Evolutionary conservation across 2,329 filamentous ascomycete species (phyloP).

Genomic region (Colletotrichum sp.): DNA sequence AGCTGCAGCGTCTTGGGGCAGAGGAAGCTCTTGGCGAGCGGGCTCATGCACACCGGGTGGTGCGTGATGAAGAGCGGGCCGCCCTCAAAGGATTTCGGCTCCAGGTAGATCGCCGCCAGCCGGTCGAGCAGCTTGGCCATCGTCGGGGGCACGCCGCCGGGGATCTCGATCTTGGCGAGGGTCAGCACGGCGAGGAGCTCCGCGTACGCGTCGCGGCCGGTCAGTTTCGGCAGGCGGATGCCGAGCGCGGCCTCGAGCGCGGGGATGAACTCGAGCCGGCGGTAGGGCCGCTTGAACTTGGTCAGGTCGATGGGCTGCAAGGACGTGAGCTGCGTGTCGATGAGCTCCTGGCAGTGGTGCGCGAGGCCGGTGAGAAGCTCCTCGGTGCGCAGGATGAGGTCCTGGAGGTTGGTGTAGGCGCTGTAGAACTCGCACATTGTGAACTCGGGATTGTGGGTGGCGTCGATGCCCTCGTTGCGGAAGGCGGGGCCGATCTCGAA

Average conservation of each 20-base stretch:
- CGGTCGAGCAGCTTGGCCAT: slow-evolving; percentile 78
- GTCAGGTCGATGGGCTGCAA: slow-evolving; percentile 54
- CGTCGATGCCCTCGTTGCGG: slow-evolving; percentile 90
- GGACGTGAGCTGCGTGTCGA: slow-evolving; percentile 46
- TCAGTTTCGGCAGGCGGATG: slow-evolving; percentile 69
- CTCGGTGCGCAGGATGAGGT: slow-evolving; percentile 80
- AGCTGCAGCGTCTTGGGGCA: slow-evolving; percentile 72
- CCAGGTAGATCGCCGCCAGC: slow-evolving; percentile 77
- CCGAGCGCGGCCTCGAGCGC: slow-evolving; percentile 74
- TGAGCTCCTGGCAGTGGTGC: slow-evolving; percentile 51
- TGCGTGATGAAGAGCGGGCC: slow-evolving; percentile 83
- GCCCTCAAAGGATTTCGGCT: slow-evolving; percentile 69
- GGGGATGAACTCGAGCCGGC: slow-evolving; percentile 80
- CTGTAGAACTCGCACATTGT: slow-evolving; percentile 98
- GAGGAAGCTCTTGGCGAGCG: slow-evolving; percentile 84
- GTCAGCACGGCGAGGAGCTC: slow-evolving; percentile 58
- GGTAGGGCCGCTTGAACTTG: slow-evolving; percentile 61
- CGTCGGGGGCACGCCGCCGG: slow-evolving; percentile 63
- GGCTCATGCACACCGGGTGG: slow-evolving; percentile 89
- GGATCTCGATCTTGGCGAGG: slow-evolving; percentile 68
- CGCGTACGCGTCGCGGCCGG: slow-evolving; percentile 57
- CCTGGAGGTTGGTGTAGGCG: slow-evolving; percentile 77
- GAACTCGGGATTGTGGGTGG: slow-evolving; percentile 96
- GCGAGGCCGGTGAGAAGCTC: slow-evolving; percentile 68
- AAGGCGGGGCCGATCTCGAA: slow-evolving; percentile 95